These are phyloP conservation scores for Conticribra weissflogii DNA, from an alignment of 108 stramenopile genomes.

Conservation along the genomic window DNA sequence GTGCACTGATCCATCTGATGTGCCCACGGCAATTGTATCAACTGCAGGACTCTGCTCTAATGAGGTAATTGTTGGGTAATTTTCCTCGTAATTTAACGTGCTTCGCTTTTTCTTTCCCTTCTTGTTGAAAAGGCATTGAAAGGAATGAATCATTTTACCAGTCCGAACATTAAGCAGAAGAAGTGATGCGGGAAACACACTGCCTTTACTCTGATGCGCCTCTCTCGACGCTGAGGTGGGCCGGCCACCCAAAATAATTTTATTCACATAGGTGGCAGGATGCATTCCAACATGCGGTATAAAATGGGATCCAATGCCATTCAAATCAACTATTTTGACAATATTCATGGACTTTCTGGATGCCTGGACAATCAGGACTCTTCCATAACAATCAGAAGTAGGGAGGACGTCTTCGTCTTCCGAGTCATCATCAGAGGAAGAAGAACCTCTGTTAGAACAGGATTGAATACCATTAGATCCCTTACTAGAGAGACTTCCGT, in stretches of 20 bases:
- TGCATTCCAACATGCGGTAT: constrained; percentile 68
- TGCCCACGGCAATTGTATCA: constrained; percentile 86
- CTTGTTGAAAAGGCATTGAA: constrained; percentile 51
- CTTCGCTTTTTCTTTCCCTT: constrained; percentile 10
- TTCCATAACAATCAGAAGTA: constrained; percentile 45
- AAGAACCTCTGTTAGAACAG: constrained; percentile 11
- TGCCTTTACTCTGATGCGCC: background rate
- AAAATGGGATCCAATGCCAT: constrained; percentile 49
- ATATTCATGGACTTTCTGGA: constrained; percentile 56
- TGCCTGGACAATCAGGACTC: constrained; percentile 69
- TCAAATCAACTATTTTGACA: constrained; percentile 65
- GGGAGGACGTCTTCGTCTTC: background rate
- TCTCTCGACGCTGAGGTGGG: constrained; percentile 27
- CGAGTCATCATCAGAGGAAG: constrained; percentile 19
- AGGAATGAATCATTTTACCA: constrained; percentile 76
- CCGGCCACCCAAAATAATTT: constrained; percentile 74
- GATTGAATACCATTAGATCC: constrained; percentile 14
- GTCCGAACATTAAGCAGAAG: constrained; percentile 78
- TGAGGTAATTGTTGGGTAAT: constrained; percentile 48
- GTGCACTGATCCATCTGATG: constrained; percentile 66
- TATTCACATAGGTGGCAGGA: constrained; percentile 89
- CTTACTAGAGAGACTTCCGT: constrained; percentile 31
- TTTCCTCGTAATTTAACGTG: background rate
- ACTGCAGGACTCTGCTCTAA: constrained; percentile 83
- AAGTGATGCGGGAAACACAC: constrained; percentile 45